Base-by-base conservation (phyloP, 2,329 filamentous ascomycete genomes). In the Aspergillus tubingensis region DNA sequence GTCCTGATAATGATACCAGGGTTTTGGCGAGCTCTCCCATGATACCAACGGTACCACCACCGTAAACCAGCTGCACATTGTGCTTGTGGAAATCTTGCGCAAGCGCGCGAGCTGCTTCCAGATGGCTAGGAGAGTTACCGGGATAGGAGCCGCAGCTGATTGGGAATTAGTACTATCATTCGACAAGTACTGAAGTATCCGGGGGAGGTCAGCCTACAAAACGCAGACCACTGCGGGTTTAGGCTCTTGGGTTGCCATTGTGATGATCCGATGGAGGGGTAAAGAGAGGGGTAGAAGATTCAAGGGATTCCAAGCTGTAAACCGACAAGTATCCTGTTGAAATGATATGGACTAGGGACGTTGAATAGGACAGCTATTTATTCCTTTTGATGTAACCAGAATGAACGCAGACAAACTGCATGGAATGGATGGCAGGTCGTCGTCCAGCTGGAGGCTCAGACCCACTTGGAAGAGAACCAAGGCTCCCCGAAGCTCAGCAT, bases 11-110 rank as follows among this genome's bases (percentile, higher is more conserved):
- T 0, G 89, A 83, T 67, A 96, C 92, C 27, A 99, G 87, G 0
- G 91, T 93, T 70, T 89, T 89, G 49, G 95, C 92, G 10, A 98
- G 79, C 74, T 97, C 92, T 72, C 95, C 95, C 95, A 99, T 99
- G 49, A 99, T 85, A 8, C 95, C 95, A 39, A 92, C 87, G 2
- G 94, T 98, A 71, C 95, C 95, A 68, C 95, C 95, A 68, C 95
- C 95, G 77, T 98, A 99, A 65, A 98, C 92, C 47, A 99, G 86
- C 8, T 86, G 84, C 70, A 96, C 92, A 74, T 91, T 88, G 72
- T 90, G 85, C 54, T 85, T 83, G 73, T 92, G 89, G 79, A 98
- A 89, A 65, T 84, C 82, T 36, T 81, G 81, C 57, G 89, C 94
- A 13, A 98, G 87, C 30, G 86, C 79, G 41, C 89, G 88, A 2